Evolutionary conservation across 352 stramenopile genomes (phyloP), one percentile per base, ranked within the genome.

Genomic region (Phytophthora niederhauseri): DNA sequence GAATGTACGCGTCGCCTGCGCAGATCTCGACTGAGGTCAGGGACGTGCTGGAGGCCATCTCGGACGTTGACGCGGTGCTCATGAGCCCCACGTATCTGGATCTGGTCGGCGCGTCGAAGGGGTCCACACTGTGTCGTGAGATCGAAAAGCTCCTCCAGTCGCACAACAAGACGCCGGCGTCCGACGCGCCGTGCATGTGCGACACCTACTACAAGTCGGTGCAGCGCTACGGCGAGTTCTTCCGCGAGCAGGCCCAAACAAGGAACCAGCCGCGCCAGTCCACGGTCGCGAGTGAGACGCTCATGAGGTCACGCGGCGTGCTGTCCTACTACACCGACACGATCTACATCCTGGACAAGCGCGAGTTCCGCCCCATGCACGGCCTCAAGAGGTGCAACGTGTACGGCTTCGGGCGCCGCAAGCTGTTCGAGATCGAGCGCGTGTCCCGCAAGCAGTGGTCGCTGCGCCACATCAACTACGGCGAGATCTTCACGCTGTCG

Each of bases 301-400:
- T 94, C 31, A 93, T 95, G 82, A 81, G 76, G 61, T 81, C 83
- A 4, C 80, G 82, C 3, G 76, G 81, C n/a, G 80, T 92, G 6
- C 61, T 95, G 3, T 88, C 86, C 3, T 95, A 91, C 68, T 95
- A 91, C 64, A 89, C 84, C 1, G 88, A 95, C 64, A 93, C 87
- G 22, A 90, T 94, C 31, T 95, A 92, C 66, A 70, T 86, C 19
- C 70, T 95, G 48, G 85, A 95, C 72, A 95, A 95, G 69, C 78
- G 84, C 15, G 75, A 92, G 59, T 93, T 95, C 66, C 83, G 77
- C 15, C 77, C 85, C 3, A 81, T 63, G 43, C 74, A 82, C 51
- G 81, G 82, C 1, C 78, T 93, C 7, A 89, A 91, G 59, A 81
- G 83, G 66, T 95, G 88, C 64, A 76, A 70, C 8, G 81, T 95